A percentile compares a stretch with the other conserved stretches of the same genome.
Evolutionary conservation across 2,329 filamentous ascomycete genomes (phyloP).

Genomic region (Pseudopyricularia javanii): DNA sequence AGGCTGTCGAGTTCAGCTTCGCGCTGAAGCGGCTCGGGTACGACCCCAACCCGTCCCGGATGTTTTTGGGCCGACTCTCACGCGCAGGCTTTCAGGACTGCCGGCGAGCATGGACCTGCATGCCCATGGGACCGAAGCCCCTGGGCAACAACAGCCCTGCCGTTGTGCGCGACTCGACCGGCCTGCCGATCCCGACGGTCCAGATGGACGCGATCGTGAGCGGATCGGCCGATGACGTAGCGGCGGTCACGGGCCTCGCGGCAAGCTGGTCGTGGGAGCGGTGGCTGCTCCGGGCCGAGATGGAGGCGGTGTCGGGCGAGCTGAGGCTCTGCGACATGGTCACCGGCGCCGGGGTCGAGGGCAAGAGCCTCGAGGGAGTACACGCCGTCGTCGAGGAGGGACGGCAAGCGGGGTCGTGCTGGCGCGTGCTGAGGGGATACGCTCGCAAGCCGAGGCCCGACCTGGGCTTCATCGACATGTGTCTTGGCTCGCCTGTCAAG

Average conservation of each 20-base stretch:
- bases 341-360: slow-evolving; percentile 17
- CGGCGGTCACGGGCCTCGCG: slow-evolving; percentile 66
- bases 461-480: slow-evolving; percentile 26
- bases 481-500: slow-evolving; percentile 10
- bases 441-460: slow-evolving; percentile 43
- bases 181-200: slow-evolving; percentile 28
- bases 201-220: slow-evolving; percentile 49
- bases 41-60: slow-evolving; percentile 71
- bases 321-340: slow-evolving; percentile 40
- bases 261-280: slow-evolving; percentile 92
- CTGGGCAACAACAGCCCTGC: slow-evolving; percentile 24
- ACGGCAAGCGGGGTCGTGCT: slow-evolving; percentile 43
- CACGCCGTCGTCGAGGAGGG: slow-evolving; percentile 53
- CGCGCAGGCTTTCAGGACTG: slow-evolving; percentile 68
- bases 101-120: slow-evolving; percentile 76
- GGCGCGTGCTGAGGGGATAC: slow-evolving; percentile 50
- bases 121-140: slow-evolving; percentile 59
- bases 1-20: slow-evolving; percentile 86
- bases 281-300: slow-evolving; percentile 81
- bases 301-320: slow-evolving; percentile 66
- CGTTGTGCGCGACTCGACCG: slow-evolving; percentile 20
- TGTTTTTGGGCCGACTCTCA: slow-evolving; percentile 63
- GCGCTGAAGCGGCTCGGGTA: slow-evolving; percentile 82
- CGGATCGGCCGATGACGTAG: slow-evolving; percentile 61
- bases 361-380: slow-evolving; percentile 47